A percentile compares a stretch with the other conserved stretches of the same genome.
These are phyloP conservation scores for Phoenix roebelenii DNA, from an alignment of 176 grass and related monocot genomes.

Conservation along the genomic window DNA sequence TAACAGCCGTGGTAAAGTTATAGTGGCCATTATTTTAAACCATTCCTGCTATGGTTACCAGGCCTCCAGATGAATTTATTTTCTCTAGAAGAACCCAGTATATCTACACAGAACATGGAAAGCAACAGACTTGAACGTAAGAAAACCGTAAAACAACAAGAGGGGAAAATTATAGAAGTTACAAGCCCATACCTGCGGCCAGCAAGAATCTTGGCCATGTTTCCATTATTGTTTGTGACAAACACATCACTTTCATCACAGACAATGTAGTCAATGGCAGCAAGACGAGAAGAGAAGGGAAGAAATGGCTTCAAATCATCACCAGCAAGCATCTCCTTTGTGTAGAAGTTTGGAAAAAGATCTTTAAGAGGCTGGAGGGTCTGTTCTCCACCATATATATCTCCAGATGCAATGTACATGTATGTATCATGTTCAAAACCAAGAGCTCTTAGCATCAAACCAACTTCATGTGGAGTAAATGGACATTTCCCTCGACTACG, in stretches of 20 bases:
- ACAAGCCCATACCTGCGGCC: slow-evolving; percentile 46
- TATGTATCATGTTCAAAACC: slow-evolving; percentile 73
- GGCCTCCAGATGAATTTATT: too few species aligned
- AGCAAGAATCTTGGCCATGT: slow-evolving; percentile 95
- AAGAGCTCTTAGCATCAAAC: slow-evolving; percentile 77
- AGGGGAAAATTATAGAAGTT: too few species aligned
- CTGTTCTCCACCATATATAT: slow-evolving; percentile 91
- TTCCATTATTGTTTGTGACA: slow-evolving; percentile 93
- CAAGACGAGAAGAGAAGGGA: slow-evolving; percentile 70
- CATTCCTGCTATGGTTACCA: too few species aligned
- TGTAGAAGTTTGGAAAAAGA: slow-evolving; percentile 85
- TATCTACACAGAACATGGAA: too few species aligned
- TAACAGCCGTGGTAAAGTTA: too few species aligned
- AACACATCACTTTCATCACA: slow-evolving; percentile 84
- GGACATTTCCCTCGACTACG: slow-evolving; percentile 79
- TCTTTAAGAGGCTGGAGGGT: slow-evolving; percentile 60
- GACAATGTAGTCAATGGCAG: slow-evolving; percentile 85
- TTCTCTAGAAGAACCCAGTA: too few species aligned
- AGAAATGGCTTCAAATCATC: slow-evolving; percentile 65
- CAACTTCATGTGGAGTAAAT: slow-evolving; percentile 81
- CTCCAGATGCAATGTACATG: slow-evolving; percentile 84
- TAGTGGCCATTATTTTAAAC: too few species aligned
- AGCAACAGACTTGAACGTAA: too few species aligned
- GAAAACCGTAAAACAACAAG: too few species aligned
- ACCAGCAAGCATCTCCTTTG: slow-evolving; percentile 73